These are phyloP conservation scores for Ulmus americana DNA, from an alignment of 331 rosid genomes.

Conservation along the genomic window DNA sequence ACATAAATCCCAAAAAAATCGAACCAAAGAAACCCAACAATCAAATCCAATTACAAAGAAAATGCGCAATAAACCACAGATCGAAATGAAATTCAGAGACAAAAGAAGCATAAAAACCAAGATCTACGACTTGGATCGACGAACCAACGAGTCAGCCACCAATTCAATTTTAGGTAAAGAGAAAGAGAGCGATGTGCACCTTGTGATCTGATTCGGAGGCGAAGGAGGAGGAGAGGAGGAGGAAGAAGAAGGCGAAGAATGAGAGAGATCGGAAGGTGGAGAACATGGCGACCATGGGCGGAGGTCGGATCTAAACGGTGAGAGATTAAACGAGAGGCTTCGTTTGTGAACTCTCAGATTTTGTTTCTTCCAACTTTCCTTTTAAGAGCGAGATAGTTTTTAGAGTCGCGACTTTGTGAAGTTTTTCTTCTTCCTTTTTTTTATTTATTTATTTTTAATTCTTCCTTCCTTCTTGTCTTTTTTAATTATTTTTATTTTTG, in stretches of 20 bases:
- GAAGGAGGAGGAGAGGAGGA: slow-evolving; percentile 44
- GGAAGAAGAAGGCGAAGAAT: slow-evolving; percentile 16
- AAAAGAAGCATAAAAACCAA: slow-evolving; percentile 15
- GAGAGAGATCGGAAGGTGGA: slow-evolving; percentile 49
- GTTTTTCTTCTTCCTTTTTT: neutral
- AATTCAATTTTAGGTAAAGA: slow-evolving; percentile 6
- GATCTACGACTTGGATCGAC: slow-evolving; percentile 32
- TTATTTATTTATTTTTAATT: slow-evolving; percentile 1
- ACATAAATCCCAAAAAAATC: neutral
- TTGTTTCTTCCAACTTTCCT: slow-evolving; percentile 5
- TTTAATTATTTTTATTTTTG: no score
- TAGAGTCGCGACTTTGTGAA: slow-evolving; percentile 6
- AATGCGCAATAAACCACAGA: slow-evolving; percentile 27
- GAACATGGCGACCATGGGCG: slow-evolving; percentile 58
- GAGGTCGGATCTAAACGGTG: slow-evolving; percentile 45
- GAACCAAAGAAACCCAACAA: neutral
- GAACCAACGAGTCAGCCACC: neutral
- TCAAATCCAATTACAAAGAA: neutral
- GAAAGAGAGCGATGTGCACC: slow-evolving; percentile 37
- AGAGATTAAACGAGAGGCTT: neutral
- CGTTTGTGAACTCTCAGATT: neutral
- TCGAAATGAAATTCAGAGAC: slow-evolving; percentile 31
- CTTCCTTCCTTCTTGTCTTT: no score
- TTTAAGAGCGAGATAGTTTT: neutral
- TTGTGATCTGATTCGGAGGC: slow-evolving; percentile 93